Evolutionary conservation across 345 rosid species (phyloP), one percentile per base, ranked within the genome.

Genomic region (Euphorbia peplus): DNA sequence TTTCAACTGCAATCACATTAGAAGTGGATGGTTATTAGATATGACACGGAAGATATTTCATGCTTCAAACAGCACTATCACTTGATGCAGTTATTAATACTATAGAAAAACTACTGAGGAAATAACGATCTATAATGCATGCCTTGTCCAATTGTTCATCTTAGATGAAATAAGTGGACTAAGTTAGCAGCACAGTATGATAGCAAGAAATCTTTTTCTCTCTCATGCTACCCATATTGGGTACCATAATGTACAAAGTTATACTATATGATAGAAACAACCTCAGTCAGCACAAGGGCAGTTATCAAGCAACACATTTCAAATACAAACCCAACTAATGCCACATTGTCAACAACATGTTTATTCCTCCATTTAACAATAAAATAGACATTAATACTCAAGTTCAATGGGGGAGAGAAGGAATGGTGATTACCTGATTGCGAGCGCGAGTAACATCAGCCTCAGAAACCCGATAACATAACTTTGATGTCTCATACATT

Each of bases 381-480:
- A 32, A 4, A 42, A 25, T 5, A 42, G 50, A 7, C 55, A 44
- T 25, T 18, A 44, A 12, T 44, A 2, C 15, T 44, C 8, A 46
- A 63, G 67, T 63, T 63, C 35, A 22, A 25, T 44, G 57, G 46
- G 52, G 53, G 65, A n/a, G 22, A 39, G 35, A 18, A 28, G 21
- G 39, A 39, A 28, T 12, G 8, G 66, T 18, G 16, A 22, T 9
- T 63, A 95, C 99, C 98, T 95, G 99, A 83, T 95, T 95, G 29
- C 96, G 82, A 39, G 99, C 99, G 64, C 99, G 97, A 10, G 79
- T 87, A 42, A 95, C 98, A 85, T 90, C 99, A 82, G 79, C 92
- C 58, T 95, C 99, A 44, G 99, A 90, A 78, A 92, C 99, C 55
- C 90, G 93, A 78, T 85, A 89, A 59, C 86, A 85, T 70, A 95